Base-by-base conservation (phyloP, 345 rosid species). In the Gossypium turneri region DNA sequence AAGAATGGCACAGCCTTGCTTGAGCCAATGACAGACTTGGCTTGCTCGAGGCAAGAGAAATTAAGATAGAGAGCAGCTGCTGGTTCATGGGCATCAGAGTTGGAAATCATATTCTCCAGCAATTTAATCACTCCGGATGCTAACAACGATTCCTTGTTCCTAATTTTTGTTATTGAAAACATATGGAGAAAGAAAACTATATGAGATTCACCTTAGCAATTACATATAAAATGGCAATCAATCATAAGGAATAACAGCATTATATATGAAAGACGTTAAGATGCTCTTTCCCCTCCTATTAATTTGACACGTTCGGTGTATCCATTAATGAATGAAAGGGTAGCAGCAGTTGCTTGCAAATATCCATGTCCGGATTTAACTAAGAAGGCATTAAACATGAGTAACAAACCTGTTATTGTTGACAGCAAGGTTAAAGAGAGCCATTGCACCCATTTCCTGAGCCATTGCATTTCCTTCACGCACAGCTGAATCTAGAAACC, bases 341-440 rank as follows among this genome's bases (percentile, higher is more conserved):
- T 2, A 48, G 22, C 9, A 25, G 58, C 73, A 69, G 24, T 15
- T 10, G 59, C 15, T 16, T 17, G 7, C 47, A 51, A 69, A 51
- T 27, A 27, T 69, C 9, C 10, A n/a, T 17, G 25, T 17, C 61
- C 34, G 12, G 17, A 52, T 70, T 53, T 52, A 70, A 51, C 59
- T 17, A 27, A 70, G 47, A 7, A 27, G 51, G 60, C 12, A n/a
- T 60, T n/a, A 13, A 59, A 56, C 45, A 79, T 68, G 75, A 58
- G 55, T 51, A 70, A 77, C 89, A 19, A 78, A 95, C 99, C 98
- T 93, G 91, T 90, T 89, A 79, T 93, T 96, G 85, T 91, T 90
- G 83, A 96, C 98, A 3, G 97, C 94, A 75, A 96, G 90, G 85
- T 96, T 96, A 80, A 96, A 96, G 19, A 96, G 85, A 77, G 99